phyloP scores from a whole-genome alignment of 805 yeast species.

The Candida saitoana region DNA sequence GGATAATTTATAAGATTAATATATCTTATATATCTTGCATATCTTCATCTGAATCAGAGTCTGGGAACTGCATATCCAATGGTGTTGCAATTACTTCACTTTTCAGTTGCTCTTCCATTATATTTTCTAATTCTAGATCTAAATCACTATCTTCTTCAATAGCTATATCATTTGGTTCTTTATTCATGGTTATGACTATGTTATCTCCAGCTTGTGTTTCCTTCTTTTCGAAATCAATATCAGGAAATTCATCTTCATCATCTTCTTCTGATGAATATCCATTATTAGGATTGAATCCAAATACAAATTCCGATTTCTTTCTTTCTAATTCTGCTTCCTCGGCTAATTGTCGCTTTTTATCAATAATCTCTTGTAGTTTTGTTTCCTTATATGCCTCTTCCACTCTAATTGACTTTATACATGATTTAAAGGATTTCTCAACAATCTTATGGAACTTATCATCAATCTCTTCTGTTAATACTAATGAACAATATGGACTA shows the following conservation, averaged over 20 bases:
- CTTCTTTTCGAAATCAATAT: slow-evolving; percentile 4
- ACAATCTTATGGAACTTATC: slow-evolving; percentile 19
- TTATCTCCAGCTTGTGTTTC: not conserved
- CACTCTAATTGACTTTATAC: slow-evolving; percentile 27
- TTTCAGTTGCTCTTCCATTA: slow-evolving; percentile 8
- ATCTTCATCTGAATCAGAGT: slow-evolving; percentile 5
- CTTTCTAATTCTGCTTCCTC: slow-evolving; percentile 8
- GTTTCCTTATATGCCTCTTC: slow-evolving; percentile 28
- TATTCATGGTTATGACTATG: not conserved
- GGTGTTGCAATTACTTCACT: slow-evolving; percentile 5
- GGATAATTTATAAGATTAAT: no score
- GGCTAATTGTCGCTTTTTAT: slow-evolving; percentile 5
- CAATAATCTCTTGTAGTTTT: slow-evolving; percentile 7
- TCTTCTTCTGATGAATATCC: slow-evolving; percentile 13
- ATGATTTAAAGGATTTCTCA: slow-evolving; percentile 27
- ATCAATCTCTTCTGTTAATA: slow-evolving; percentile 20
- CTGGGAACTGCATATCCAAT: not conserved
- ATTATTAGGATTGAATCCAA: slow-evolving; percentile 12
- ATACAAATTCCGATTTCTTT: slow-evolving; percentile 8
- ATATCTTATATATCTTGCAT: no score
- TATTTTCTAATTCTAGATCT: slow-evolving; percentile 5
- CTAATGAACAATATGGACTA: slow-evolving; percentile 32
- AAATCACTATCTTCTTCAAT: slow-evolving; percentile 4
- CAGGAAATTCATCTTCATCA: slow-evolving; percentile 11
- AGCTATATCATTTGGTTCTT: not conserved